Evolutionary conservation across 2,329 filamentous ascomycete genomes (phyloP).

Genomic region (Colletotrichum sp.): DNA sequence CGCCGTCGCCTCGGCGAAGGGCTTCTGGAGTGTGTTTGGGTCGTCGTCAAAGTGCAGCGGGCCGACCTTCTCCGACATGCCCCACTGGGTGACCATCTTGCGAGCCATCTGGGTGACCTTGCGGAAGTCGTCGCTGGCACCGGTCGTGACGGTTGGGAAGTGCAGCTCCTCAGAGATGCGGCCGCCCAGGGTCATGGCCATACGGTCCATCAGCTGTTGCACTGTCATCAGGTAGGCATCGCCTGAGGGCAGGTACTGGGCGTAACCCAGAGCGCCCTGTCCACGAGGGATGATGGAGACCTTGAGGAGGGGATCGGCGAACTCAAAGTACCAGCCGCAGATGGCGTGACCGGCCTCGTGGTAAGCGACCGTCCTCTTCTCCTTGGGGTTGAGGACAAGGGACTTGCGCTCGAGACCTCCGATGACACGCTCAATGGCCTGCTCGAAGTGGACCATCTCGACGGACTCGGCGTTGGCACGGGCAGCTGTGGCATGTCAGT

Average conservation of each 20-base stretch:
- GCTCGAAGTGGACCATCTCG: constrained; percentile 90
- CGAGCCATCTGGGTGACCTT: constrained; percentile 97
- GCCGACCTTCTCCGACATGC: constrained; percentile 94
- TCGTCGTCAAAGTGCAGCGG: constrained; percentile 90
- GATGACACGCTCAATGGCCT: constrained; percentile 96
- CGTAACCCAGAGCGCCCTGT: constrained; percentile 91
- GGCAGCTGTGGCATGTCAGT: constrained; percentile 70
- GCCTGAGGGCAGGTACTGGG: constrained; percentile 90
- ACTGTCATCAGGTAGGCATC: constrained; percentile 97
- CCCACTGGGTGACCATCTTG: constrained; percentile 99
- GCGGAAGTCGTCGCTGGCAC: constrained; percentile 96
- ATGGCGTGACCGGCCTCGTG: constrained; percentile 98
- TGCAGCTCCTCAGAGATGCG: constrained; percentile 96
- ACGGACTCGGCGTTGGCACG: constrained; percentile 81
- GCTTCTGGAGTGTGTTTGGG: constrained; percentile 85
- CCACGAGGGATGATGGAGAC: constrained; percentile 98
- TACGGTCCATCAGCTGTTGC: constrained; percentile 96
- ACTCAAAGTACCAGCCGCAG: constrained; percentile 97
- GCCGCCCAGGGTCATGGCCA: constrained; percentile 98
- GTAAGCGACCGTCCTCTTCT: constrained; percentile 96
- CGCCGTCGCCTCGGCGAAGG: constrained; percentile 93
- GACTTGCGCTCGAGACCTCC: constrained; percentile 98
- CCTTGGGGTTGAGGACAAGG: constrained; percentile 87
- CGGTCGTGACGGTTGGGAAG: constrained; percentile 94
- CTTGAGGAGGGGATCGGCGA: constrained; percentile 96